phyloP scores from a whole-genome alignment of 371 early-diverging fungal species.

The Mucor velutinosus region DNA sequence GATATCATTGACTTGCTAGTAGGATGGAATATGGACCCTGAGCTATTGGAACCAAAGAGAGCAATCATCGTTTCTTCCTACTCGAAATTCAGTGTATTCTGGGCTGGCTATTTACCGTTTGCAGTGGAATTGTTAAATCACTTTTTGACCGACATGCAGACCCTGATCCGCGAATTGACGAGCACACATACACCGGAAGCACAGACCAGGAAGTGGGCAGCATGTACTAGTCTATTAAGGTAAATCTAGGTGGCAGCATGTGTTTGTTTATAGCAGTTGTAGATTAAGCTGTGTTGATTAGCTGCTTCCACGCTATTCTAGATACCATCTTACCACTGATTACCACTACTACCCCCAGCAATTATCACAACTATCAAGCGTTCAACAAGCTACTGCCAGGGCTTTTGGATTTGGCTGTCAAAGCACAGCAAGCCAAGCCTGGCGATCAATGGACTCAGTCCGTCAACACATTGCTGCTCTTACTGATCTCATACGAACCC shows the following conservation, averaged over 20 bases:
- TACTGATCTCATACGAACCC: not conserved
- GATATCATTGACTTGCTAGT: conserved; percentile 67
- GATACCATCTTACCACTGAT: conserved; percentile 13
- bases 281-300: not conserved
- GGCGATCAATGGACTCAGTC: conserved; percentile 25
- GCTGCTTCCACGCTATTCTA: conserved; percentile 23
- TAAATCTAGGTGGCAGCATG: not conserved
- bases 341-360: not conserved
- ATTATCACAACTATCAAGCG: not conserved
- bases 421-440: conserved; percentile 14
- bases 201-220: conserved; percentile 19
- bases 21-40: conserved; percentile 70
- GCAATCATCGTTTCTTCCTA: conserved; percentile 15
- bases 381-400: conserved; percentile 29
- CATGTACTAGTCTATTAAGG: conserved; percentile 30
- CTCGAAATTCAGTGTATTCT: conserved; percentile 24
- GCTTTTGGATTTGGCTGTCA: conserved; percentile 19
- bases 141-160: conserved; percentile 47
- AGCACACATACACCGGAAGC: not conserved
- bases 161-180: conserved; percentile 12
- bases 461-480: conserved; percentile 2
- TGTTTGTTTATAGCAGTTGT: not conserved
- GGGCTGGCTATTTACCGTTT: conserved; percentile 36
- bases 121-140: conserved; percentile 53
- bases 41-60: conserved; percentile 41